Evolutionary conservation across 2,329 filamentous ascomycete species (phyloP).

Genomic region (Shiraia sp.): DNA sequence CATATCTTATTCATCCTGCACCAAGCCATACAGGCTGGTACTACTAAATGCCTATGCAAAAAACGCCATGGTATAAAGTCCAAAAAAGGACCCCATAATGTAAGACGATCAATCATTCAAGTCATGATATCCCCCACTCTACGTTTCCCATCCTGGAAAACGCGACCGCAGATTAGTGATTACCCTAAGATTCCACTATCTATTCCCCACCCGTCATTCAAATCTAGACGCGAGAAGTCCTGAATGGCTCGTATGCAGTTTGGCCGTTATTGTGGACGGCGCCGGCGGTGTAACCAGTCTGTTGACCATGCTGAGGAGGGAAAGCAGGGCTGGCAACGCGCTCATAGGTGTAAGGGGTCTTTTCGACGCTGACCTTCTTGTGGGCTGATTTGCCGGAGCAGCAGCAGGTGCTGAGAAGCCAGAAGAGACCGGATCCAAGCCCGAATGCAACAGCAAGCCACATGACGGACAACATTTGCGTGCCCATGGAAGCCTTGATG

Average conservation of each 20-base stretch:
- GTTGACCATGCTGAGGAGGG: slow-evolving; percentile 36
- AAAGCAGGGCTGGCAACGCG: slow-evolving; percentile 52
- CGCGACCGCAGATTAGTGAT: too few relatives aligned
- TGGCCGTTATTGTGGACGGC: slow-evolving; percentile 25
- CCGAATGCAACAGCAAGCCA: slow-evolving; percentile 84
- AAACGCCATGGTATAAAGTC: too few relatives aligned
- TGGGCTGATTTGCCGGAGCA: slow-evolving; percentile 68
- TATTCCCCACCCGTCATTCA: neutral
- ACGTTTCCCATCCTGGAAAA: too few relatives aligned
- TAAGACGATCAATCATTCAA: too few relatives aligned
- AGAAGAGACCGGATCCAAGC: slow-evolving; percentile 79
- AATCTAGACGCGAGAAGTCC: slow-evolving; percentile 34
- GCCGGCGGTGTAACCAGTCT: slow-evolving; percentile 22
- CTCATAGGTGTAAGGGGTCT: slow-evolving; percentile 65
- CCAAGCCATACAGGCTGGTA: too few relatives aligned
- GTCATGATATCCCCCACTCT: too few relatives aligned
- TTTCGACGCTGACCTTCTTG: slow-evolving; percentile 57
- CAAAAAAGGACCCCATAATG: too few relatives aligned
- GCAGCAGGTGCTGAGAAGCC: slow-evolving; percentile 90
- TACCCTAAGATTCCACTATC: too few relatives aligned
- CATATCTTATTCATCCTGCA: too few relatives aligned
- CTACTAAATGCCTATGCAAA: too few relatives aligned
- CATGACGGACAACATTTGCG: slow-evolving; percentile 68
- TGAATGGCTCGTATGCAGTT: slow-evolving; percentile 50
- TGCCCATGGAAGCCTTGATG: slow-evolving; percentile 69